phyloP scores from a whole-genome alignment of 2,329 filamentous ascomycete species.

The Colletotrichum destructivum region DNA sequence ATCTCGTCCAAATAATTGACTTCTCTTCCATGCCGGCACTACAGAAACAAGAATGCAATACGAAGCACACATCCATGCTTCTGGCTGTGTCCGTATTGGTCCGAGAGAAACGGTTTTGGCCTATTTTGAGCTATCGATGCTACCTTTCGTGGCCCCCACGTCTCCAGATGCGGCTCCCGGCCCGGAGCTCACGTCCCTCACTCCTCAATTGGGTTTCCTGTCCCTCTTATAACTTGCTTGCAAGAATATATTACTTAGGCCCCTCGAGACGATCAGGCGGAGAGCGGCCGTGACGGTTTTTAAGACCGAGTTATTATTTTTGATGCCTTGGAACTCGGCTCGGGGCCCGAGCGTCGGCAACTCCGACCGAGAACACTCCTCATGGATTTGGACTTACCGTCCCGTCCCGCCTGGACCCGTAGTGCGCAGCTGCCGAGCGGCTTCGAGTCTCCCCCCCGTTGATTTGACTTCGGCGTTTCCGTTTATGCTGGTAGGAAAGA shows the following conservation, averaged over 20 bases:
- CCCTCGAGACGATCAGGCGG: neutral
- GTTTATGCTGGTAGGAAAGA: neutral
- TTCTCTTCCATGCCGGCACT: neutral
- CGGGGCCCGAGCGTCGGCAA: conserved; percentile 23
- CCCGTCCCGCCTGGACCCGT: conserved; percentile 29
- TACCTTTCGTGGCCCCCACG: conserved; percentile 20
- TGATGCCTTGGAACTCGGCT: conserved; percentile 4
- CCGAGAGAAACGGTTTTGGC: neutral
- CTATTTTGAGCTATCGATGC: neutral
- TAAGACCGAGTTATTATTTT: neutral
- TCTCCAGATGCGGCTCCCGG: conserved; percentile 12
- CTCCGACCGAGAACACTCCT: conserved; percentile 11
- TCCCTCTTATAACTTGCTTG: too few species aligned
- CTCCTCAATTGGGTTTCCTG: conserved; percentile 2
- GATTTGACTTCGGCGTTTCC: neutral
- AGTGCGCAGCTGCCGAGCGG: conserved; percentile 1
- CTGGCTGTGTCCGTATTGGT: neutral
- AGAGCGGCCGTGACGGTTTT: neutral
- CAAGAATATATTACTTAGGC: neutral
- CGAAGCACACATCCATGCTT: neutral
- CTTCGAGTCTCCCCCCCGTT: neutral
- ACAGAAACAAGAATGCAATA: neutral
- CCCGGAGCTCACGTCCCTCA: neutral
- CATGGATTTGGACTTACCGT: conserved; percentile 1
- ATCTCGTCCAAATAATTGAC: conserved; percentile 11